Base-by-base conservation (phyloP, 495 filamentous ascomycete species). In the Penicillium chermesinum region DNA sequence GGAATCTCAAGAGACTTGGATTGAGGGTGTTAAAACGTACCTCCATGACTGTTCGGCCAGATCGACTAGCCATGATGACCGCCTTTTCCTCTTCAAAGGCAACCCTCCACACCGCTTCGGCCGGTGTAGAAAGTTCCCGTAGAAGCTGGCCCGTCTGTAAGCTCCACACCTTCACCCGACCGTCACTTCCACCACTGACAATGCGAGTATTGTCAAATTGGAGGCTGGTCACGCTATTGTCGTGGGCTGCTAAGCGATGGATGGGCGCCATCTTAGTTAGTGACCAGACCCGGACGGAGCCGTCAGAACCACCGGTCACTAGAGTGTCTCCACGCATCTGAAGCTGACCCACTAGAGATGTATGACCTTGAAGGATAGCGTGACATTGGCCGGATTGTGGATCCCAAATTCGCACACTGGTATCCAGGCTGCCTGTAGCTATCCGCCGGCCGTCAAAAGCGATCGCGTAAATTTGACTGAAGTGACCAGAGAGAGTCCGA, bases 71-170 rank as follows among this genome's bases (percentile, higher is more conserved):
- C 80, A 98, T 90, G 32, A 96, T 90, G 14, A 98, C 90, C 44
- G 89, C 91, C 61, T 96, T 96, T 67, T 98, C 94, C 41, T 95
- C 91, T 63, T 98, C 93, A 63, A 98, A 97, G 1, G 93, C 94
- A 20, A 97, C 93, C 41, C 94, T 78, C 93, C 93, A 98, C 2
- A 98, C 93, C 7, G 89, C 89, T 56, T 98, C 90, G 1, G 91
- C 89, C 9, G 90, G 90, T 13, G 83, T 77, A 7, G 88, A 88
- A 9, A 98, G 79, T 69, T 98, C 93, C 20, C 93, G 83, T 17
- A 97, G 84, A n/a, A 95, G 74, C 22, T 83, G 82, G 13, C 94
- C 94, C 2, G 86, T 90, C 67, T 89, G 86, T 30, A 96, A 72
- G 68, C 94, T 91, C 93, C 93, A 98, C 34, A 98, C 87, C 63